Evolutionary conservation across 306 rosid genomes (phyloP).

Genomic region (Lupinus albus): DNA sequence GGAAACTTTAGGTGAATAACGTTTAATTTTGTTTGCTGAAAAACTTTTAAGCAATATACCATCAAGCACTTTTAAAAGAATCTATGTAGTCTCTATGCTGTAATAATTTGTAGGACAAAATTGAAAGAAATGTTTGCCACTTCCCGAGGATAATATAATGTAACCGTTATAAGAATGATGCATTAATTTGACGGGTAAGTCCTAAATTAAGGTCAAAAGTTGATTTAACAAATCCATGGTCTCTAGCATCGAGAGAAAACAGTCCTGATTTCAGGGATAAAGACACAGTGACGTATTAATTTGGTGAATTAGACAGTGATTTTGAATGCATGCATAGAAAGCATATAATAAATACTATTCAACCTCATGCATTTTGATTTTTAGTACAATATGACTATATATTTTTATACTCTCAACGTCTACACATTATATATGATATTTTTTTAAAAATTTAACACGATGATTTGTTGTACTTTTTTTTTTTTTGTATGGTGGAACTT

Average conservation of each 20-base stretch:
- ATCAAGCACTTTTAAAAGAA: background rate
- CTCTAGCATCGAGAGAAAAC: slow-evolving; percentile 21
- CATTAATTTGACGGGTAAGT: background rate
- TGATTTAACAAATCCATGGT: slow-evolving; percentile 29
- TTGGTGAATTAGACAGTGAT: slow-evolving; percentile 4
- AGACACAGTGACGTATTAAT: slow-evolving; percentile 34
- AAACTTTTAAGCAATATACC: slow-evolving; percentile 19
- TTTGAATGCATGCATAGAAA: slow-evolving; percentile 31
- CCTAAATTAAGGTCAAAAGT: slow-evolving; percentile 40
- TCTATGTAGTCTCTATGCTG: too few relatives aligned
- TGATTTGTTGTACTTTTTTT: too few relatives aligned
- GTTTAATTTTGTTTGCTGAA: slow-evolving; percentile 6
- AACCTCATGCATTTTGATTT: background rate
- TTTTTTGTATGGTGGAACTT: too few relatives aligned
- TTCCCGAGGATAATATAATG: too few relatives aligned
- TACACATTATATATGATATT: too few relatives aligned
- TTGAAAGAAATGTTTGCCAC: too few relatives aligned
- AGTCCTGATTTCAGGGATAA: slow-evolving; percentile 5
- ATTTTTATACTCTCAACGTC: too few relatives aligned
- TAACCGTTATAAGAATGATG: too few relatives aligned
- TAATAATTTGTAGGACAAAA: too few relatives aligned
- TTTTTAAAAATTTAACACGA: too few relatives aligned
- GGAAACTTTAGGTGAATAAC: slow-evolving; percentile 18
- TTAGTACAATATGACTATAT: too few relatives aligned
- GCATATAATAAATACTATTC: background rate